These are phyloP conservation scores for Aspergillus neoniger DNA, from an alignment of 2,329 filamentous ascomycete genomes.

Conservation along the genomic window DNA sequence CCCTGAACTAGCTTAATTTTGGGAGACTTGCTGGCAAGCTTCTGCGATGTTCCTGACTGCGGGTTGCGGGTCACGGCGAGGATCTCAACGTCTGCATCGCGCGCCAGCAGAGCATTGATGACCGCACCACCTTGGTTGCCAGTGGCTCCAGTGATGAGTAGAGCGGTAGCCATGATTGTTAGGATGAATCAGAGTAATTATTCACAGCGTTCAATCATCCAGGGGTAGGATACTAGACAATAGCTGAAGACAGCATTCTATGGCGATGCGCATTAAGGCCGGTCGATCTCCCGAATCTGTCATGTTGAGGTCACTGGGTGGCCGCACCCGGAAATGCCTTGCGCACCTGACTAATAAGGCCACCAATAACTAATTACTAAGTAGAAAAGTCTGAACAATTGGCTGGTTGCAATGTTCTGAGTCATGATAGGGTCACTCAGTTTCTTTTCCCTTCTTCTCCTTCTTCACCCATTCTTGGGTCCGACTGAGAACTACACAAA, in stretches of 20 bases:
- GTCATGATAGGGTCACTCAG: no score
- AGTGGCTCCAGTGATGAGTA: constrained; percentile 18
- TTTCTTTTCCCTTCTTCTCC: no score
- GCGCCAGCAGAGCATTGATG: constrained; percentile 11
- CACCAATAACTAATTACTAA: no score
- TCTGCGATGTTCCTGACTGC: constrained; percentile 43
- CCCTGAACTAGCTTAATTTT: constrained; percentile 60
- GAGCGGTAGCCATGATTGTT: constrained; percentile 10
- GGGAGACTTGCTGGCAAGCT: constrained; percentile 48
- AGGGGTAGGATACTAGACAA: background rate
- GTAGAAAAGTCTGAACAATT: no score
- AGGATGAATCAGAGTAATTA: background rate
- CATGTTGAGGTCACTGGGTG: background rate
- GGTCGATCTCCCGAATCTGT: background rate
- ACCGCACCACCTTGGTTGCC: constrained; percentile 19
- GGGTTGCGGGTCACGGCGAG: constrained; percentile 17
- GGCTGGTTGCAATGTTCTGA: no score
- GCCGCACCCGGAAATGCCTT: background rate
- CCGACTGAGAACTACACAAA: no score
- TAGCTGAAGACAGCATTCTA: background rate
- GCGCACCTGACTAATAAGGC: background rate
- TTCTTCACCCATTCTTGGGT: no score
- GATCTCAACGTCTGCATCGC: constrained; percentile 17
- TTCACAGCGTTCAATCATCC: background rate
- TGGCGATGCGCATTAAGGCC: background rate